A percentile compares a stretch with the other conserved stretches of the same genome.
phyloP scores from a whole-genome alignment of 768 basidiomycete genomes.

The Hydnum rufescens region DNA sequence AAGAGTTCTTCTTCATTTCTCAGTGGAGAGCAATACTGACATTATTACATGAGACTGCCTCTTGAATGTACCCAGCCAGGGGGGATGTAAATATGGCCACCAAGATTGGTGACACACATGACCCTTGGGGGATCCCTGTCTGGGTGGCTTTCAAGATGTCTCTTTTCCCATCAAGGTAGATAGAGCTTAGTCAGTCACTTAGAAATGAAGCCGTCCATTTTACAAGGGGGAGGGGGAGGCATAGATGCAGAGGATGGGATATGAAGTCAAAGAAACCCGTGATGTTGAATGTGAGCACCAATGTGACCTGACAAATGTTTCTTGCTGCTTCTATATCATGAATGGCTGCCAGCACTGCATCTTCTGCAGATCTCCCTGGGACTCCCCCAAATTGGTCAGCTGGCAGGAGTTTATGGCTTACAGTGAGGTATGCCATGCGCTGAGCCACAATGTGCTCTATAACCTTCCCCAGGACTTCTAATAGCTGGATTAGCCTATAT shows the following conservation, averaged over 20 bases:
- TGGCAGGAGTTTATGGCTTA: background rate
- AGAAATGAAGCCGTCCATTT: slow-evolving; percentile 1
- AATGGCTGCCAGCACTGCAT: background rate
- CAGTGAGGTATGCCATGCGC: background rate
- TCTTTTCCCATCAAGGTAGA: background rate
- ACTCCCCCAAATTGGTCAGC: background rate
- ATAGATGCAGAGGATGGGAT: background rate
- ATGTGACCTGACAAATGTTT: background rate
- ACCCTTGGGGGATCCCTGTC: background rate
- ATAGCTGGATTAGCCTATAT: background rate
- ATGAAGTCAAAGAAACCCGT: background rate
- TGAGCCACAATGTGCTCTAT: background rate
- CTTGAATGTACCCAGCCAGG: no score
- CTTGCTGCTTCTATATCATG: background rate
- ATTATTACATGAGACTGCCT: no score
- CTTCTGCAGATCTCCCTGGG: background rate
- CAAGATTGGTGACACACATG: no score
- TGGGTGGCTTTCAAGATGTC: background rate
- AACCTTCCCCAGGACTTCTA: background rate
- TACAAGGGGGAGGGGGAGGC: background rate
- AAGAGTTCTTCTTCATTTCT: no score
- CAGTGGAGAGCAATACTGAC: no score
- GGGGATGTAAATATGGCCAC: no score
- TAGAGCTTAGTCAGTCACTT: background rate
- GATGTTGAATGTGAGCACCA: background rate